A percentile compares a stretch with the other conserved stretches of the same genome.
Evolutionary conservation across 768 basidiomycete genomes (phyloP).

Genomic region (Auricularia sp.): DNA sequence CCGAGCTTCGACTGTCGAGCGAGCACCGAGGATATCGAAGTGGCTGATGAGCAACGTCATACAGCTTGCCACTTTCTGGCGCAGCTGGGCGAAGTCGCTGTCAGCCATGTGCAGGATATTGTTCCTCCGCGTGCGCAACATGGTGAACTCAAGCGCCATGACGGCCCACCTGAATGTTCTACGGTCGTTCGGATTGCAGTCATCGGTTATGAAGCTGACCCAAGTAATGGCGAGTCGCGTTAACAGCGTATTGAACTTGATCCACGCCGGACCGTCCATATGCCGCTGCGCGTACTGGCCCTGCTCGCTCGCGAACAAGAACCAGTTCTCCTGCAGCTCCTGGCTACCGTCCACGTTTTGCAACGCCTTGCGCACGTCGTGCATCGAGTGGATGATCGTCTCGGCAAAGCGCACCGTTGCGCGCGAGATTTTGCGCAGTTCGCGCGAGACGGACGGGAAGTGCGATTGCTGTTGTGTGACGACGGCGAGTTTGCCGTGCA

Average conservation of each 20-base stretch:
- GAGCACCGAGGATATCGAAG: constrained; percentile 94
- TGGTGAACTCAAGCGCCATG: constrained; percentile 85
- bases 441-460: constrained; percentile 77
- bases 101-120: constrained; percentile 81
- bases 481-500: constrained; percentile 35
- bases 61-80: constrained; percentile 87
- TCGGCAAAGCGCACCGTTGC: constrained; percentile 86
- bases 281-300: constrained; percentile 82
- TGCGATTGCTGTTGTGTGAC: constrained; percentile 81
- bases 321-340: constrained; percentile 90
- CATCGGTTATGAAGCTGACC: constrained; percentile 97
- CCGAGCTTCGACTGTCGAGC: constrained; percentile 77
- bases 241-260: constrained; percentile 73
- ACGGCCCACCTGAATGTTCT: constrained; percentile 98
- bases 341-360: constrained; percentile 54
- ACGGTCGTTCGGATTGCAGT: constrained; percentile 91
- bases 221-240: constrained; percentile 91
- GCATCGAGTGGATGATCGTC: constrained; percentile 85
- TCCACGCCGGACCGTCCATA: constrained; percentile 63
- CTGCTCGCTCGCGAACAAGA: constrained; percentile 90
- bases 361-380: constrained; percentile 67
- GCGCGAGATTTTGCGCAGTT: constrained; percentile 82
- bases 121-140: constrained; percentile 77
- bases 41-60: constrained; percentile 96
- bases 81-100: constrained; percentile 82